Percentiles rank a stretch among this genome's conserved stretches.
These are phyloP conservation scores for Physocladia obscura DNA, from an alignment of 192 early-diverging fungal species.

Conservation along the genomic window DNA sequence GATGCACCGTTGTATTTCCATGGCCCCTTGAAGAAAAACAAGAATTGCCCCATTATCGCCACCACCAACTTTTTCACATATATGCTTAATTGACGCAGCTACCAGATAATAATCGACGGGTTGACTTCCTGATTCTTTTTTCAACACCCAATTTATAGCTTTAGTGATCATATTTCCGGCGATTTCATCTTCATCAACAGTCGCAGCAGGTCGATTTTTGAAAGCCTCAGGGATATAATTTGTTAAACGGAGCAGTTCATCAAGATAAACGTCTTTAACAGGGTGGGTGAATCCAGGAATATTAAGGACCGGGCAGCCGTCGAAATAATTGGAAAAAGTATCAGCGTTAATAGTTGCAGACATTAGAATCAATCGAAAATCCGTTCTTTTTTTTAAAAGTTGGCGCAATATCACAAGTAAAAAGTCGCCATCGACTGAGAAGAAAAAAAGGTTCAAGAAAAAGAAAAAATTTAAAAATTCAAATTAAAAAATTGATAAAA, in stretches of 20 bases:
- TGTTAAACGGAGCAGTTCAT: constrained; percentile 61
- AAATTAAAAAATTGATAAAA: neutral
- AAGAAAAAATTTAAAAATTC: neutral
- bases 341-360: constrained; percentile 71
- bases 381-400: constrained; percentile 49
- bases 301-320: constrained; percentile 43
- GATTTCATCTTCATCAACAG: neutral
- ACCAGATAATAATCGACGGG: constrained; percentile 57
- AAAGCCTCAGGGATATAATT: constrained; percentile 32
- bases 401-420: constrained; percentile 68
- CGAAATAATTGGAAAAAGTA: constrained; percentile 49
- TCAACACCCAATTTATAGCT: constrained; percentile 15
- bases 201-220: neutral
- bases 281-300: constrained; percentile 65
- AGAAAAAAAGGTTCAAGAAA: neutral
- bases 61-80: constrained; percentile 32
- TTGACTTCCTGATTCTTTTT: constrained; percentile 35
- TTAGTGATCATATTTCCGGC: neutral
- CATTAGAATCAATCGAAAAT: constrained; percentile 68
- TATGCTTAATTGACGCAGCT: constrained; percentile 40
- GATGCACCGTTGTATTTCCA: constrained; percentile 65
- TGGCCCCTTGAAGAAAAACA: constrained; percentile 63
- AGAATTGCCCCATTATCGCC: constrained; percentile 65
- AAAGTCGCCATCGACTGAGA: constrained; percentile 64
- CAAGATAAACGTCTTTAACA: constrained; percentile 58